Percentiles rank a stretch among this genome's conserved stretches.
These are phyloP conservation scores for Eragrostis nindensis DNA, from an alignment of 176 grass and related monocot genomes.

Conservation along the genomic window DNA sequence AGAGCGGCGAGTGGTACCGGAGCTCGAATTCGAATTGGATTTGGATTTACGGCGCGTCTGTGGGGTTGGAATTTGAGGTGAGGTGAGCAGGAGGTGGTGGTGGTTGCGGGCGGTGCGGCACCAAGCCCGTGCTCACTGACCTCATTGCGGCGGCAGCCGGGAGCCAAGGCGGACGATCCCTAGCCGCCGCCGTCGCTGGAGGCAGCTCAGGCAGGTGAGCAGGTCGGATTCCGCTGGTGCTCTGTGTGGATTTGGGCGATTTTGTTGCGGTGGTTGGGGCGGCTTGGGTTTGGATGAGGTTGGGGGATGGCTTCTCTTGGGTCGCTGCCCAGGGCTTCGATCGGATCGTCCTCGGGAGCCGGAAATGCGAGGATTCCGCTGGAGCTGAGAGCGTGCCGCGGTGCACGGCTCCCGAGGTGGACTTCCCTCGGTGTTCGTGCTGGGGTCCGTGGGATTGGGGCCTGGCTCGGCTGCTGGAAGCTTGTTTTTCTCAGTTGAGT, in stretches of 20 bases:
- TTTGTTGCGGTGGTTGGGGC: conserved; percentile 30
- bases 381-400: conserved; percentile 7
- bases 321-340: conserved; percentile 18
- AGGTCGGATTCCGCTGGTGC: conserved; percentile 23
- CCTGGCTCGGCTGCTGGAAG: not conserved
- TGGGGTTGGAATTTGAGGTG: not conserved
- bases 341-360: conserved; percentile 46
- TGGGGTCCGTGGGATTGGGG: conserved; percentile 30
- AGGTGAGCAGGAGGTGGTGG: conserved; percentile 12
- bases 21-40: conserved; percentile 38
- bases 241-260: conserved; percentile 28
- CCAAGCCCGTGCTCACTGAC: not conserved
- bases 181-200: not conserved
- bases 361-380: conserved; percentile 31
- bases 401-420: conserved; percentile 29
- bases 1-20: not conserved
- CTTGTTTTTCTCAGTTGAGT: not conserved
- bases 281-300: conserved; percentile 18
- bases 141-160: conserved; percentile 27
- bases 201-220: conserved; percentile 46
- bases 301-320: conserved; percentile 10
- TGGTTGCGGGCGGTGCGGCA: not conserved
- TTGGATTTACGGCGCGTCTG: conserved; percentile 7
- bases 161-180: not conserved
- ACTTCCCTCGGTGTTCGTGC: conserved; percentile 18